Evolutionary conservation across 495 filamentous ascomycete species (phyloP).

Genomic region (Entonaema liquescens): DNA sequence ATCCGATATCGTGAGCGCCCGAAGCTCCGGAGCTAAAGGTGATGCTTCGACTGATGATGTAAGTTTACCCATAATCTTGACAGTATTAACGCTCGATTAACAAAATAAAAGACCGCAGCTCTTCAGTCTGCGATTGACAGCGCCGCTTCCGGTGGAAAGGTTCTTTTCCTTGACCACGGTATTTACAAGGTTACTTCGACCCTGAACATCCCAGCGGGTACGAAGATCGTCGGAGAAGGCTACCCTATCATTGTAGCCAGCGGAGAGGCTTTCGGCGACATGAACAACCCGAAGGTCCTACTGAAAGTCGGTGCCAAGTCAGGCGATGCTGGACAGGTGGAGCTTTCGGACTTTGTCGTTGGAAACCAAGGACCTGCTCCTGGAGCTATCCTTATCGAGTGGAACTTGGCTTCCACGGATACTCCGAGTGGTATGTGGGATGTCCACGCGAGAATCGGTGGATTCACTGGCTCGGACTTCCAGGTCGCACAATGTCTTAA

Average conservation of each 20-base stretch:
- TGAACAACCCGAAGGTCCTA: constrained; percentile 71
- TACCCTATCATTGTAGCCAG: constrained; percentile 87
- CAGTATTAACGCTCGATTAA: constrained; percentile 49
- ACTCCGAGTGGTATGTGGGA: constrained; percentile 88
- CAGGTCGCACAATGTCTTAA: constrained; percentile 78
- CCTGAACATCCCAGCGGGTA: constrained; percentile 67
- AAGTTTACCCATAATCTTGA: constrained; percentile 42
- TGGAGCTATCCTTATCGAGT: constrained; percentile 78
- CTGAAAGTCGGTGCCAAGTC: constrained; percentile 77
- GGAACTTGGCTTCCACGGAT: constrained; percentile 68
- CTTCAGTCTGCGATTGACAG: constrained; percentile 65
- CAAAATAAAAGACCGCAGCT: constrained; percentile 57
- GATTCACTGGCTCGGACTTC: constrained; percentile 78
- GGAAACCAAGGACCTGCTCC: constrained; percentile 71
- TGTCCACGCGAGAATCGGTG: constrained; percentile 83
- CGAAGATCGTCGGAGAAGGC: constrained; percentile 82
- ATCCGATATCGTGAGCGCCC: constrained; percentile 67
- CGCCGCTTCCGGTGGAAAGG: constrained; percentile 66
- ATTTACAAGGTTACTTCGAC: constrained; percentile 72
- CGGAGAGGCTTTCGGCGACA: constrained; percentile 74
- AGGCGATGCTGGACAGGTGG: constrained; percentile 77
- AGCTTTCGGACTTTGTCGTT: constrained; percentile 83
- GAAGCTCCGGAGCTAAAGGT: constrained; percentile 72
- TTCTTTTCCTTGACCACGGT: constrained; percentile 67
- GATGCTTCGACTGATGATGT: constrained; percentile 79